Evolutionary conservation across 129 eudicot genomes (phyloP).

Genomic region (Artemisia argyi): DNA sequence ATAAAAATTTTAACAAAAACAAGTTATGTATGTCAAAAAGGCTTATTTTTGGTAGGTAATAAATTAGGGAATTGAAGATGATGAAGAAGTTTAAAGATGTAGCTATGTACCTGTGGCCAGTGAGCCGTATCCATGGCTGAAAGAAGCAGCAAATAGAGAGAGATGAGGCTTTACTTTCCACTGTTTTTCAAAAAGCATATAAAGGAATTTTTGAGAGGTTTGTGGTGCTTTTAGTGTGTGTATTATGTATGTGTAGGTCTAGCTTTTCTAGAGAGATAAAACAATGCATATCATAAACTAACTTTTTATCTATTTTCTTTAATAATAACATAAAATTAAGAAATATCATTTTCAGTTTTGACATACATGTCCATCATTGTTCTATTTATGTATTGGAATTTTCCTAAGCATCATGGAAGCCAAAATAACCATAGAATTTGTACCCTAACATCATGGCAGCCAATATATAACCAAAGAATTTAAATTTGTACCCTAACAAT

Average conservation of each 20-base stretch:
- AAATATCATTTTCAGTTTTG: slow-evolving; percentile 4
- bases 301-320: background rate
- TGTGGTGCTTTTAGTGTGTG: slow-evolving; percentile 44
- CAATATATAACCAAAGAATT: no score
- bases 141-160: slow-evolving; percentile 32
- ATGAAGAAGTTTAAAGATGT: slow-evolving; percentile 28
- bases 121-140: slow-evolving; percentile 73
- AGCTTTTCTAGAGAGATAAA: slow-evolving; percentile 3
- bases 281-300: background rate
- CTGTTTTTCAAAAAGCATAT: slow-evolving; percentile 40
- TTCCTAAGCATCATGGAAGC: background rate
- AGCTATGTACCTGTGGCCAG: slow-evolving; percentile 72
- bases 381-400: background rate
- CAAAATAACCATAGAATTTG: no score
- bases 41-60: slow-evolving; percentile 9
- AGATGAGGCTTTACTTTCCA: slow-evolving; percentile 41
- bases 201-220: slow-evolving; percentile 51
- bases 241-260: slow-evolving; percentile 24
- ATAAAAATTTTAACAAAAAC: slow-evolving; percentile 14
- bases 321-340: background rate
- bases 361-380: background rate
- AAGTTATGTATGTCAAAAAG: background rate
- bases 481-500: no score
- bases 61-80: slow-evolving; percentile 3
- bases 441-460: no score